These are phyloP conservation scores for Cenchrus purpureus DNA, from an alignment of 176 grass and related monocot species.

Conservation along the genomic window DNA sequence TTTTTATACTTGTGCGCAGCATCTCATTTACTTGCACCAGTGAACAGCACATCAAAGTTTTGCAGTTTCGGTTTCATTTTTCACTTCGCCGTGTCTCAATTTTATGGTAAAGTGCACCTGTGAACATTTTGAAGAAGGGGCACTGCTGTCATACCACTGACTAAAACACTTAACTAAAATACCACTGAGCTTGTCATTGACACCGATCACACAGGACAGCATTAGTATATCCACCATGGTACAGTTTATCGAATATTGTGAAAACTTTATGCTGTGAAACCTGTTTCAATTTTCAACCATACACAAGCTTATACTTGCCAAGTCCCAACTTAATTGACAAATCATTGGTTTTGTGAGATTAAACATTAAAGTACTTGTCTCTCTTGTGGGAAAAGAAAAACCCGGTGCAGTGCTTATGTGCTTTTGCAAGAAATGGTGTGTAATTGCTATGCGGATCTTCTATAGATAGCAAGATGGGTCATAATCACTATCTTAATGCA, in stretches of 20 bases:
- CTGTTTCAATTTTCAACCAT: neutral
- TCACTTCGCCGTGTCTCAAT: neutral
- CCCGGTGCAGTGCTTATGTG: neutral
- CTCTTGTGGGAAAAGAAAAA: neutral
- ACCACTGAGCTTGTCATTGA: neutral
- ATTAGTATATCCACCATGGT: slow-evolving; percentile 14
- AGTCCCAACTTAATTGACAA: neutral
- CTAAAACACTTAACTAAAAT: slow-evolving; percentile 1
- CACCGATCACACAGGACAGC: neutral
- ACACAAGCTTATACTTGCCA: neutral
- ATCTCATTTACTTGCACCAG: neutral
- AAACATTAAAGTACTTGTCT: neutral
- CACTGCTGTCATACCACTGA: neutral
- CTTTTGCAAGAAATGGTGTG: neutral
- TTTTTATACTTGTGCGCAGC: slow-evolving; percentile 25
- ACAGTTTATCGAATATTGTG: slow-evolving; percentile 8
- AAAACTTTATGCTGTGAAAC: neutral
- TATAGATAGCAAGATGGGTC: neutral
- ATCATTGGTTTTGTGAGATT: neutral
- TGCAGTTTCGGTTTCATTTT: slow-evolving; percentile 36
- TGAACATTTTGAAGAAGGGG: neutral
- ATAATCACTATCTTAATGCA: neutral
- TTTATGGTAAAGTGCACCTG: neutral
- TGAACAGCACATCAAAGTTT: neutral
- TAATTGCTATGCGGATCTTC: neutral